These are phyloP conservation scores for Lupinus albus DNA, from an alignment of 306 rosid genomes.

Conservation along the genomic window DNA sequence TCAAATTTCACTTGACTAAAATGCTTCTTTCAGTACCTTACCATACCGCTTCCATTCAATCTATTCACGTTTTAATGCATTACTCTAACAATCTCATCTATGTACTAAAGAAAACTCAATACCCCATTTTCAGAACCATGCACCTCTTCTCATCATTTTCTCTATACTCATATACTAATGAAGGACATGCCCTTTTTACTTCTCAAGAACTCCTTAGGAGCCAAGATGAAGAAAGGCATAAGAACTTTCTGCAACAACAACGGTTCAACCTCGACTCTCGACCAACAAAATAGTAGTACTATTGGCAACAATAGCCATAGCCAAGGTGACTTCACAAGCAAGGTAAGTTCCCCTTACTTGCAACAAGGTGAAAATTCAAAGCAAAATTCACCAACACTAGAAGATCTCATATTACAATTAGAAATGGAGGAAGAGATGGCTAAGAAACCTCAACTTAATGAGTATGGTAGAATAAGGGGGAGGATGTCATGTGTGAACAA, in stretches of 20 bases:
- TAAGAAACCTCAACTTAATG: constrained; percentile 49
- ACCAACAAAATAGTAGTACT: constrained; percentile 48
- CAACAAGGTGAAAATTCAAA: constrained; percentile 22
- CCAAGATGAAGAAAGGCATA: constrained; percentile 78
- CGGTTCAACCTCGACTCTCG: constrained; percentile 54
- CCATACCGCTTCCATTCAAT: constrained; percentile 71
- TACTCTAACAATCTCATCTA: constrained; percentile 1
- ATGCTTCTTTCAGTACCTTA: constrained; percentile 39
- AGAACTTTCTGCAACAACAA: constrained; percentile 69
- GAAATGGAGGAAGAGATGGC: constrained; percentile 75
- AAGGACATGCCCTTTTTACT: constrained; percentile 72
- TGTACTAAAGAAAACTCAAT: constrained; percentile 41
- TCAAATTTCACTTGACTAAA: constrained; percentile 43
- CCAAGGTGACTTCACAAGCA: constrained; percentile 42
- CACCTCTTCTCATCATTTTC: not conserved
- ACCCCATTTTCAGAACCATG: constrained; percentile 43
- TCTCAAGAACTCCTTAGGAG: constrained; percentile 72
- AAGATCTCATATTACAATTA: constrained; percentile 67
- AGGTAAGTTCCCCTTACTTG: constrained; percentile 41
- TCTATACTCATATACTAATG: constrained; percentile 24
- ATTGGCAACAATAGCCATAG: constrained; percentile 20
- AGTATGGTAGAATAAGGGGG: constrained; percentile 44
- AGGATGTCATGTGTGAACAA: constrained; percentile 82
- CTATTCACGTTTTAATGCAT: constrained; percentile 60
- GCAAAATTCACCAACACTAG: constrained; percentile 58